These are phyloP conservation scores for Tylopilus rubrobrunneus DNA, from an alignment of 768 basidiomycete genomes.

Conservation along the genomic window DNA sequence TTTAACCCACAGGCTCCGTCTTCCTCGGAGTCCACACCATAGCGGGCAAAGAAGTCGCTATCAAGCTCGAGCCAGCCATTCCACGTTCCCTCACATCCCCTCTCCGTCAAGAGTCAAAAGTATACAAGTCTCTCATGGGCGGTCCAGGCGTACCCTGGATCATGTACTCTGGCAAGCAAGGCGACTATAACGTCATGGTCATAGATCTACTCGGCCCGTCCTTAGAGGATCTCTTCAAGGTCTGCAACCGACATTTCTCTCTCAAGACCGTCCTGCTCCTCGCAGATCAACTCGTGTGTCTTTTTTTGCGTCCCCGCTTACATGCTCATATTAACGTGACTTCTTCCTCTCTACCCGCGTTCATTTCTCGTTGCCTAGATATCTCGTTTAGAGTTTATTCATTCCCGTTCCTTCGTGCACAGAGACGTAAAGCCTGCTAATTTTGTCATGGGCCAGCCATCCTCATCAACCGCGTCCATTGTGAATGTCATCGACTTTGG, in stretches of 20 bases:
- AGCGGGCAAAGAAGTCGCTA: constrained; percentile 81
- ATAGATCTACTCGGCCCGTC: constrained; percentile 94
- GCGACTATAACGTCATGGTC: constrained; percentile 96
- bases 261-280: constrained; percentile 93
- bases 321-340: constrained; percentile 8
- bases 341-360: constrained; percentile 15
- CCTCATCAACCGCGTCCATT: constrained; percentile 57
- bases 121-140: constrained; percentile 89
- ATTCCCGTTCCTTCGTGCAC: constrained; percentile 91
- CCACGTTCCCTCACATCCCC: constrained; percentile 49
- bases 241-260: constrained; percentile 87
- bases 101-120: constrained; percentile 84
- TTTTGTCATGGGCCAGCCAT: constrained; percentile 82
- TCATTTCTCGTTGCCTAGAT: constrained; percentile 49
- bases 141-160: constrained; percentile 89
- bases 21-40: constrained; percentile 76
- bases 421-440: constrained; percentile 99
- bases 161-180: constrained; percentile 87
- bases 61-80: constrained; percentile 72
- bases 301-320: background rate
- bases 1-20: constrained; percentile 53
- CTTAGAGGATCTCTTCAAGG: constrained; percentile 82
- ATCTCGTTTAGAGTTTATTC: constrained; percentile 94
- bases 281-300: constrained; percentile 87
- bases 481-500: constrained; percentile 95